Percentiles rank a stretch among this genome's conserved stretches.
These are phyloP conservation scores for Acanthamoeba healyi DNA, from an alignment of 208 protist genomes.

Conservation along the genomic window DNA sequence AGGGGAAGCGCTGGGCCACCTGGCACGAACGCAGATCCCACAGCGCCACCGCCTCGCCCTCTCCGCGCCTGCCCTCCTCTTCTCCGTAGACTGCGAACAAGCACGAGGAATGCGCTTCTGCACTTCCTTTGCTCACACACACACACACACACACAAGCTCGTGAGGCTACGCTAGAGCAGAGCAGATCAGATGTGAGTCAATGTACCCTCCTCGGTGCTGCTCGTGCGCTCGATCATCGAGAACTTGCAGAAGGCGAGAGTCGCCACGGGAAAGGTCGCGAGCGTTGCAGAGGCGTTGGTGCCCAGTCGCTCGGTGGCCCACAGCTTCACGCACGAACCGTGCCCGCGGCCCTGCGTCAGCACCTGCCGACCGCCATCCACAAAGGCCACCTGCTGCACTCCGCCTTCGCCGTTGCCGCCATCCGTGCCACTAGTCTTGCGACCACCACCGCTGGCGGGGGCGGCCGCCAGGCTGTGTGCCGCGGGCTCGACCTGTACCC, in stretches of 20 bases:
- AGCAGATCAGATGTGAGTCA: too few relatives aligned
- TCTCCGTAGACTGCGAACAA: background rate
- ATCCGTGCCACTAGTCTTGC: background rate
- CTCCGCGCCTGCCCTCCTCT: background rate
- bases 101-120: background rate
- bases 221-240: background rate
- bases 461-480: background rate
- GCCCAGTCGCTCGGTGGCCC: background rate
- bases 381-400: slow-evolving; percentile 1
- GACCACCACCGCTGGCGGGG: too few relatives aligned
- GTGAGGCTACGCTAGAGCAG: too few relatives aligned
- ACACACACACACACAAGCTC: too few relatives aligned
- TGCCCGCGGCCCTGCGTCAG: background rate
- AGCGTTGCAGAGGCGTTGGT: background rate
- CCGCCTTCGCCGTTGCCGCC: background rate
- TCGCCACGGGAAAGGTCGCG: background rate
- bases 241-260: background rate
- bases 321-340: background rate
- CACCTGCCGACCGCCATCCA: background rate
- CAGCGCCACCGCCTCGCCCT: background rate
- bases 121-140: too few relatives aligned
- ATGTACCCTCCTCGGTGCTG: background rate
- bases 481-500: background rate
- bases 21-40: background rate
- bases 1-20: background rate